Percentiles rank a stretch among this genome's conserved stretches.
Conservation (phyloP, 1,284 basidiomycete genomes). For the Boletus mariae region DNA sequence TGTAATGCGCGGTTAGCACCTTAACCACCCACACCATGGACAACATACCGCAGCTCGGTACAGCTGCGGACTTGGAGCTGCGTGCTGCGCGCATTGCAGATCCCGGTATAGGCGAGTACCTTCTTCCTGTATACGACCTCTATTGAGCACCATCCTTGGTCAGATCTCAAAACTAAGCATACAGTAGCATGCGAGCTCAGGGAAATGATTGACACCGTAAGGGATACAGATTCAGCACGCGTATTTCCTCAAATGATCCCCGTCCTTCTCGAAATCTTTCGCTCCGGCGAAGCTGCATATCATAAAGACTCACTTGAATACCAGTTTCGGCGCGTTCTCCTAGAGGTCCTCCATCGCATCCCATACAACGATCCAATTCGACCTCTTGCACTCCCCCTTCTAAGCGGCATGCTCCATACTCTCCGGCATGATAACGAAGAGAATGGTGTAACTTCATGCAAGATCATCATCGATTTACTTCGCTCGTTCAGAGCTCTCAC, state of each 20-base stretch:
- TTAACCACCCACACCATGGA: slow-evolving; percentile 36
- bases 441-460: slow-evolving; percentile 88
- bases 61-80: slow-evolving; percentile 62
- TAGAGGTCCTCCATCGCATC: slow-evolving; percentile 88
- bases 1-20: not conserved
- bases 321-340: slow-evolving; percentile 79
- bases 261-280: slow-evolving; percentile 75
- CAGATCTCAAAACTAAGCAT: slow-evolving; percentile 71
- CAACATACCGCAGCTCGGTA: slow-evolving; percentile 41
- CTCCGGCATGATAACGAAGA: slow-evolving; percentile 95
- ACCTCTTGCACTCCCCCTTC: slow-evolving; percentile 67
- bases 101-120: slow-evolving; percentile 57
- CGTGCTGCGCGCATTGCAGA: slow-evolving; percentile 70
- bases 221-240: slow-evolving; percentile 77
- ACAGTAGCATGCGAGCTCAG: slow-evolving; percentile 76
- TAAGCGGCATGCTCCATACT: slow-evolving; percentile 76
- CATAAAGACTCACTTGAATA: slow-evolving; percentile 81
- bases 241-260: slow-evolving; percentile 74
- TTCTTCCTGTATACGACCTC: not conserved
- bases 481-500: slow-evolving; percentile 69
- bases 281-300: slow-evolving; percentile 73
- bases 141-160: slow-evolving; percentile 1
- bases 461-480: slow-evolving; percentile 84
- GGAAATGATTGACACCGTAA: slow-evolving; percentile 81
- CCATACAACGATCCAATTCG: slow-evolving; percentile 81